Evolutionary conservation across 1,139 yeast species (phyloP).

Genomic region (Magnusiomyces starmeri): DNA sequence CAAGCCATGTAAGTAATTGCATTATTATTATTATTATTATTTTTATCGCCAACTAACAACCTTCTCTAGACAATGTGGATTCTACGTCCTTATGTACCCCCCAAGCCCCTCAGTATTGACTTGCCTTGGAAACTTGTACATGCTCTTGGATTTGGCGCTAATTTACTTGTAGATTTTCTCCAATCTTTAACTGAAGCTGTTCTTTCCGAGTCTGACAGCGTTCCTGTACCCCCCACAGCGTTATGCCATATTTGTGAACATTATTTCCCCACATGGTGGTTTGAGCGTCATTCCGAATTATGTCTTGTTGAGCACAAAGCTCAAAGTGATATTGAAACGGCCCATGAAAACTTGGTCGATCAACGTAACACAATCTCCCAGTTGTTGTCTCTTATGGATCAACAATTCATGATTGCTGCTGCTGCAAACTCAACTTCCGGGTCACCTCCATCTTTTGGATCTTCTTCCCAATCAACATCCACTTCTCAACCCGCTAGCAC

Average conservation of each 20-base stretch:
- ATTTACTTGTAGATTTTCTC: constrained; percentile 70
- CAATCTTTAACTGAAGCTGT: constrained; percentile 56
- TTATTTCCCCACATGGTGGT: constrained; percentile 92
- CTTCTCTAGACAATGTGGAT: constrained; percentile 77
- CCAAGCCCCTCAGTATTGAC: constrained; percentile 52
- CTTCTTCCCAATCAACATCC: constrained; percentile 14
- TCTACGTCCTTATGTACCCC: constrained; percentile 64
- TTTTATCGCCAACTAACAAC: constrained; percentile 6
- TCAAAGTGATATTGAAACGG: constrained; percentile 66
- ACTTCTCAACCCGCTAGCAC: constrained; percentile 23
- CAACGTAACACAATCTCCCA: constrained; percentile 50
- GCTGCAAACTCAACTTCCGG: not conserved
- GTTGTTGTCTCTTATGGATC: constrained; percentile 18
- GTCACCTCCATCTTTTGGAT: constrained; percentile 17
- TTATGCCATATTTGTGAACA: constrained; percentile 90
- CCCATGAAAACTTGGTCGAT: constrained; percentile 73
- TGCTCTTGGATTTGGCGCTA: constrained; percentile 82
- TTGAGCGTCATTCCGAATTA: constrained; percentile 82
- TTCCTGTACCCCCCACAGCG: constrained; percentile 72
- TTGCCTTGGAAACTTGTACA: constrained; percentile 62
- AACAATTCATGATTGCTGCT: constrained; percentile 4
- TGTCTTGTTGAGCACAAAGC: constrained; percentile 82
- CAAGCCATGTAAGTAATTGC: constrained; percentile 45
- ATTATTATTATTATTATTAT: not conserved
- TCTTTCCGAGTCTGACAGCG: constrained; percentile 36